Evolutionary conservation across 192 early-diverging fungal genomes (phyloP).

Genomic region (Backusella westeae): DNA sequence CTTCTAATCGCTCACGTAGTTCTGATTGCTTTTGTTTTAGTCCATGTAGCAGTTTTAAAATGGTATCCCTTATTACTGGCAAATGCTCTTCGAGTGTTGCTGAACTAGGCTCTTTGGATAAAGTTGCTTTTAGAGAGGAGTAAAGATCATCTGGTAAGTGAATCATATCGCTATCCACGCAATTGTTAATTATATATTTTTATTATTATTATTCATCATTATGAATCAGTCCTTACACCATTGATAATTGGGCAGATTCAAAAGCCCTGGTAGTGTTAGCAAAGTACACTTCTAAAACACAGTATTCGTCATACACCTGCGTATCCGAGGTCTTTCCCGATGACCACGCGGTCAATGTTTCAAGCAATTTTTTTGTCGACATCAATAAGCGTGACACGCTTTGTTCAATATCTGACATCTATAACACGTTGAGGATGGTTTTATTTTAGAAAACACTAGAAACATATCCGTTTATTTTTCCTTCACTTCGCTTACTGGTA

Average conservation of each 20-base stretch:
- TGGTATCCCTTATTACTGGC: conserved; percentile 51
- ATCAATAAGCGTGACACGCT: not conserved
- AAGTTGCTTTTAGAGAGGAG: not conserved
- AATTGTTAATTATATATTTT: not conserved
- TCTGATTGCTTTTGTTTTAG: conserved; percentile 51
- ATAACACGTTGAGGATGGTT: not conserved
- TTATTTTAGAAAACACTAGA: not conserved
- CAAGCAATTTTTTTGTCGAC: conserved; percentile 2
- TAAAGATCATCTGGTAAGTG: conserved; percentile 3
- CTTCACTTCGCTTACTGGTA: not conserved
- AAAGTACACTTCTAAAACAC: not conserved
- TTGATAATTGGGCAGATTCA: not conserved
- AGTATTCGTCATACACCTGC: not conserved
- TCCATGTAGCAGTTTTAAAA: conserved; percentile 49
- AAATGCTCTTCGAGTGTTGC: conserved; percentile 45
- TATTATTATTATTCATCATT: not conserved
- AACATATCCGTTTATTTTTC: not conserved
- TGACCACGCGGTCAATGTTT: conserved; percentile 2
- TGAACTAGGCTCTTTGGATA: conserved; percentile 10
- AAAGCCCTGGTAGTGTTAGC: not conserved
- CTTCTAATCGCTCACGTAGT: conserved; percentile 33
- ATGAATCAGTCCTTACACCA: not conserved
- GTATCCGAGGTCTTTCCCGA: not conserved
- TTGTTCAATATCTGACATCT: conserved; percentile 10
- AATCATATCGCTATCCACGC: not conserved